A percentile compares a stretch with the other conserved stretches of the same genome.
Conservation (phyloP, 257 asterid species). For the Voacanga thouarsii region DNA sequence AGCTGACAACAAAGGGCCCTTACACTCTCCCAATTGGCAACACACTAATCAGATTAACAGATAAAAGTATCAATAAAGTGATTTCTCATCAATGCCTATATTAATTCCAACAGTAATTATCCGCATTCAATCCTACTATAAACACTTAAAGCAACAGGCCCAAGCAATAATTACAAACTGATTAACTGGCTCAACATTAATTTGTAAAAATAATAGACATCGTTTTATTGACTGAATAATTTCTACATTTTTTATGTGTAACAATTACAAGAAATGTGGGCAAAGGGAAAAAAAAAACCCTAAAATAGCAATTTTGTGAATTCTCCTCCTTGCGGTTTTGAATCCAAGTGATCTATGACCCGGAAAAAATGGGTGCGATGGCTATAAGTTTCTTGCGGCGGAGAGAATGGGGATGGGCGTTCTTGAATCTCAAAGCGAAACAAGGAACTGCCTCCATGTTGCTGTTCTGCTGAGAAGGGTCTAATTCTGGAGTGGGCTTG, state of each 20-base stretch:
- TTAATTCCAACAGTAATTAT: background rate
- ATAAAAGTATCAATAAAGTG: too few relatives aligned
- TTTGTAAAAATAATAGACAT: background rate
- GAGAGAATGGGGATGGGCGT: constrained; percentile 42
- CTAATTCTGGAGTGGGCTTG: constrained; percentile 23
- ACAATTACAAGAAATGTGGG: background rate
- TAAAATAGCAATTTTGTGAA: background rate
- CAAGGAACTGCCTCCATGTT: constrained; percentile 51
- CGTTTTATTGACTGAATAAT: background rate
- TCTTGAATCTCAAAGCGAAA: constrained; percentile 40
- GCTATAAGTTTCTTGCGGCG: constrained; percentile 49
- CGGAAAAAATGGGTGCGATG: constrained; percentile 25
- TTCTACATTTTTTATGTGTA: background rate
- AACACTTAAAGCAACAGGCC: background rate
- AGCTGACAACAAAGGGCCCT: background rate
- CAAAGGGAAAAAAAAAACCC: background rate
- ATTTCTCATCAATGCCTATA: background rate
- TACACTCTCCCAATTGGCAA: too few relatives aligned
- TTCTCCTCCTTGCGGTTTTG: background rate
- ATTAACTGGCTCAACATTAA: background rate
- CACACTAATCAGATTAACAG: too few relatives aligned
- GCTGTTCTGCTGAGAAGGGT: constrained; percentile 19
- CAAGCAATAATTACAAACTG: background rate
- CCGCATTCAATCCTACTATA: background rate
- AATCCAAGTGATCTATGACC: background rate